Conservation (phyloP, 2,329 filamentous ascomycete species). For the Cladosporium cucumerinum region DNA sequence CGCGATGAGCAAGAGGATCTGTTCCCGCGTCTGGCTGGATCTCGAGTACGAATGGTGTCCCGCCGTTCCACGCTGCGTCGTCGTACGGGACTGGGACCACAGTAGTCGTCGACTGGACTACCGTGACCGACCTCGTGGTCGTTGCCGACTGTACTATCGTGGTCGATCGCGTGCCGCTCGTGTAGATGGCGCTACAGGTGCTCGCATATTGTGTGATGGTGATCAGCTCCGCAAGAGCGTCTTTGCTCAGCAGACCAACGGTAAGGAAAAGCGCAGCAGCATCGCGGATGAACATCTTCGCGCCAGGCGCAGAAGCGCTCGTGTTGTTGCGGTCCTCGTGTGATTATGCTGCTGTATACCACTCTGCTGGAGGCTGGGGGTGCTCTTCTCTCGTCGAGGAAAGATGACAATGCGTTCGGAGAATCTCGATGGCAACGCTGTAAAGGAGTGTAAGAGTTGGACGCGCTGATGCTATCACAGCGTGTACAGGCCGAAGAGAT, state of each 20-base stretch:
- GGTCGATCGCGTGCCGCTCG: conserved; percentile 20
- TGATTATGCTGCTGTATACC: not conserved
- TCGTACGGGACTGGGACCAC: conserved; percentile 23
- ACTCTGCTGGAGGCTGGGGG: not conserved
- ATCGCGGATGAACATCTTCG: conserved; percentile 14
- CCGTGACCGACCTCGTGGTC: conserved; percentile 22
- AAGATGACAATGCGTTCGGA: not conserved
- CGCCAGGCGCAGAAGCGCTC: conserved; percentile 14
- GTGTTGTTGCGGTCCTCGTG: not conserved
- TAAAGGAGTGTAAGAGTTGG: conserved; percentile 1
- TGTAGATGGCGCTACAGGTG: conserved; percentile 29
- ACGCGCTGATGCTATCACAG: conserved; percentile 2
- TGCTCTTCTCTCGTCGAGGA: not conserved
- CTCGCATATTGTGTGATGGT: conserved; percentile 29
- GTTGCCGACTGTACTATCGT: conserved; percentile 30
- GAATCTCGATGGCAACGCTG: not conserved
- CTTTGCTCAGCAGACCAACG: not conserved
- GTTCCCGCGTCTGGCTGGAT: conserved; percentile 20
- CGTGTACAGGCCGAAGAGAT: conserved; percentile 1
- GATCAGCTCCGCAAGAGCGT: conserved; percentile 21
- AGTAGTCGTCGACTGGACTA: conserved; percentile 30
- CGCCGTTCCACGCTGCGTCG: conserved; percentile 31
- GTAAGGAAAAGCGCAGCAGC: conserved; percentile 3
- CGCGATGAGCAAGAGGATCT: conserved; percentile 12
- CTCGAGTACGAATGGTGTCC: conserved; percentile 32